Evolutionary conservation across 1,284 basidiomycete species (phyloP).

Genomic region (Cutaneotrichosporon spelunceum): DNA sequence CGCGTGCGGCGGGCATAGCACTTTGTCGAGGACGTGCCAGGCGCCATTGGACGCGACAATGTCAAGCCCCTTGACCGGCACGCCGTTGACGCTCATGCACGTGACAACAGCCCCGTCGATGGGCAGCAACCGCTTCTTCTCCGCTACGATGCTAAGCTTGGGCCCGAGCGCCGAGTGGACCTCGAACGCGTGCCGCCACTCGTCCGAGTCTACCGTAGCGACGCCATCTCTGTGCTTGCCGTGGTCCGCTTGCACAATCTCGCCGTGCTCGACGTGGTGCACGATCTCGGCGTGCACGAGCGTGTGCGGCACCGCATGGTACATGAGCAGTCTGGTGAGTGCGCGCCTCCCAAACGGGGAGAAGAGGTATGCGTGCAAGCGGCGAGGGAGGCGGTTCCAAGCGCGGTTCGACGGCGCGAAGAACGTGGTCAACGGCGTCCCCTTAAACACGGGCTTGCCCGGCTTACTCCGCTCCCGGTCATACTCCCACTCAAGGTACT

Average conservation of each 20-base stretch:
- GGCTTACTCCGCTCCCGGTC: slow-evolving; percentile 49
- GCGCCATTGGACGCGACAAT: slow-evolving; percentile 61
- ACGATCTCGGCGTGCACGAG: slow-evolving; percentile 60
- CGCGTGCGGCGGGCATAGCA: slow-evolving; percentile 57
- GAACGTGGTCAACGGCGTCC: slow-evolving; percentile 59
- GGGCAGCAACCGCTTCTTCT: slow-evolving; percentile 55
- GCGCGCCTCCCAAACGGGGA: slow-evolving; percentile 62
- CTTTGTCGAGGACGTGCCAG: slow-evolving; percentile 57
- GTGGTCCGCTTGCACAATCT: no score
- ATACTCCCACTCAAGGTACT: slow-evolving; percentile 55
- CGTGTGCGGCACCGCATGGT: slow-evolving; percentile 62
- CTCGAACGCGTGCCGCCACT: slow-evolving; percentile 55
- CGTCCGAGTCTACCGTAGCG: no score
- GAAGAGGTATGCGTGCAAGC: slow-evolving; percentile 63
- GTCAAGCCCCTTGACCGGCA: slow-evolving; percentile 56
- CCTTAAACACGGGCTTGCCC: slow-evolving; percentile 52
- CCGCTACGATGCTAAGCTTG: slow-evolving; percentile 56
- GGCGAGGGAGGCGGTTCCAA: slow-evolving; percentile 60
- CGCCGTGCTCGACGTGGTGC: slow-evolving; percentile 32
- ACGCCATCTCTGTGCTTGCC: slow-evolving; percentile 10
- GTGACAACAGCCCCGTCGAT: slow-evolving; percentile 52
- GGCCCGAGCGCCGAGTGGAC: slow-evolving; percentile 59
- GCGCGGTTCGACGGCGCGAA: slow-evolving; percentile 67
- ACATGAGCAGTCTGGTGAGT: slow-evolving; percentile 63
- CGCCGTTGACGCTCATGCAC: slow-evolving; percentile 59